Percentiles rank a stretch among this genome's conserved stretches.
Conservation (phyloP, 2,329 filamentous ascomycete genomes). For the Cladosporium austrohemisphaericum region DNA sequence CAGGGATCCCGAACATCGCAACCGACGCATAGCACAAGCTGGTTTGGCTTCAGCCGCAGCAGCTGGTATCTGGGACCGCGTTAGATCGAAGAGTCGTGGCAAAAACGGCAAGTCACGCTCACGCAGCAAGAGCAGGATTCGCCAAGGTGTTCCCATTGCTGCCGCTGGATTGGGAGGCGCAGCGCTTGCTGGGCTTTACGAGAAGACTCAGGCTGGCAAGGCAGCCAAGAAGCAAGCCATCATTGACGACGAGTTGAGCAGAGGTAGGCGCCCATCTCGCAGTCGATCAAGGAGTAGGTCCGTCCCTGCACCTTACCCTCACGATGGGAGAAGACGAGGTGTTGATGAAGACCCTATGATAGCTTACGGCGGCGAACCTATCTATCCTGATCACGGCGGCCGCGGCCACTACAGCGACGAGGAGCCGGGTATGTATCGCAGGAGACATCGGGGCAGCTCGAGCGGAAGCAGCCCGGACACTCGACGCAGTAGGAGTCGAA, state of each 20-base stretch:
- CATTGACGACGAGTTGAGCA: constrained; percentile 33
- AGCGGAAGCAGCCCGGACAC: constrained; percentile 39
- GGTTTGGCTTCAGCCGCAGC: constrained; percentile 60
- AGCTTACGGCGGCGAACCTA: constrained; percentile 62
- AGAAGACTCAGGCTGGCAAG: constrained; percentile 60
- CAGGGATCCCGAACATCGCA: constrained; percentile 49
- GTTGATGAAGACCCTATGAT: constrained; percentile 53
- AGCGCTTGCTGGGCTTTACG: constrained; percentile 59
- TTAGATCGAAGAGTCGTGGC: constrained; percentile 56
- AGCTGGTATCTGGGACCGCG: constrained; percentile 57
- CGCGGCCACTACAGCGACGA: constrained; percentile 37
- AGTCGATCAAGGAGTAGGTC: constrained; percentile 44
- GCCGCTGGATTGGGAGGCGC: constrained; percentile 60
- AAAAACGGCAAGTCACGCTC: constrained; percentile 36
- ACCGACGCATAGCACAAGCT: constrained; percentile 58
- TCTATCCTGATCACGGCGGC: constrained; percentile 52
- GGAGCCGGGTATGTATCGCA: constrained; percentile 40
- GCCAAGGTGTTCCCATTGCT: constrained; percentile 56
- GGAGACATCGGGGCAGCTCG: constrained; percentile 44
- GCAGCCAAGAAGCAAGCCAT: constrained; percentile 47
- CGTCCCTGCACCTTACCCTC: constrained; percentile 39
- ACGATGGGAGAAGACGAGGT: constrained; percentile 33
- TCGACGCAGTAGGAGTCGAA: constrained; percentile 35
- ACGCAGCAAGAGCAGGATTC: constrained; percentile 53
- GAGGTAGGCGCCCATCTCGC: constrained; percentile 26